Conservation (phyloP, 352 stramenopile genomes). For the Phytophthora meadii region DNA sequence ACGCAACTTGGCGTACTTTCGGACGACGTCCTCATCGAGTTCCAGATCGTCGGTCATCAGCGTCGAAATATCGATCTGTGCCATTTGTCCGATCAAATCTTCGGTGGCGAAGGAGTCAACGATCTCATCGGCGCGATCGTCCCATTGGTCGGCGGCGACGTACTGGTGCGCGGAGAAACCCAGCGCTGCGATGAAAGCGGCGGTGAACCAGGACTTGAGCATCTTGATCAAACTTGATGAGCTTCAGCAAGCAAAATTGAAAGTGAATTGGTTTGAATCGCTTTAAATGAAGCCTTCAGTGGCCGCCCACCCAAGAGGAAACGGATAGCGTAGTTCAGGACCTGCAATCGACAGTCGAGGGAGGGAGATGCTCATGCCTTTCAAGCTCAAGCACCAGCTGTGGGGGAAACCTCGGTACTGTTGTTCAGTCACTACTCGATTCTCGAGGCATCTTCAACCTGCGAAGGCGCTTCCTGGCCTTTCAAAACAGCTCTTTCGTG, state of each 20-base stretch:
- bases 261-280: constrained; percentile 7
- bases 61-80: constrained; percentile 79
- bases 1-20: constrained; percentile 68
- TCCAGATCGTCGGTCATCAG: constrained; percentile 48
- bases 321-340: not conserved
- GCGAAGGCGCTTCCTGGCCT: too few species aligned
- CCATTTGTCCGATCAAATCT: constrained; percentile 84
- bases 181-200: constrained; percentile 5
- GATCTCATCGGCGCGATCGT: constrained; percentile 13
- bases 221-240: constrained; percentile 29
- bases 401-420: too few species aligned
- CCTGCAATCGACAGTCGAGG: not conserved
- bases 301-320: not conserved
- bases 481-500: too few species aligned
- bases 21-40: constrained; percentile 56
- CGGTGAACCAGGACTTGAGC: constrained; percentile 17
- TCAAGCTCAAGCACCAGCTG: not conserved
- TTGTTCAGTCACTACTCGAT: not conserved
- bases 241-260: constrained; percentile 10
- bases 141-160: constrained; percentile 9
- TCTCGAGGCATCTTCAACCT: too few species aligned
- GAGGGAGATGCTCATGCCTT: not conserved
- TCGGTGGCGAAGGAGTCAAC: constrained; percentile 11
- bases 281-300: not conserved
- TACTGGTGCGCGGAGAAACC: constrained; percentile 4